Base-by-base conservation (phyloP, 2,329 filamentous ascomycete species). In the Teratosphaeriaceae sp. region DNA sequence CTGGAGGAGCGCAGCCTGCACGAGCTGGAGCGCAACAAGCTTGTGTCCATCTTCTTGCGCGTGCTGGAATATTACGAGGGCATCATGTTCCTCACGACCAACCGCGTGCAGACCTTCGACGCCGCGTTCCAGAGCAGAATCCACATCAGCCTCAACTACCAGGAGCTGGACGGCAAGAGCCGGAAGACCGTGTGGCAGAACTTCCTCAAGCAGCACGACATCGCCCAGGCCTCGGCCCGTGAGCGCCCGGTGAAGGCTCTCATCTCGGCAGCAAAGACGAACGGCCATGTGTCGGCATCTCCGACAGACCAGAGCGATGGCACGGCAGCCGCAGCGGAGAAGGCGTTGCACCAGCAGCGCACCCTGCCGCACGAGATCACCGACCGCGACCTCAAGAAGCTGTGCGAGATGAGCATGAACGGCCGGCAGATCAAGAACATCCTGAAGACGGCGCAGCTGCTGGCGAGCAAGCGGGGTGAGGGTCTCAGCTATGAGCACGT, bases 61-160 rank as follows among this genome's bases (percentile, higher is more conserved):
- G 54, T 60, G 12, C 52, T 69, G 11, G 55, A 64, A 45, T 62
- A 60, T 46, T 61, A 63, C 50, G 53, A 68, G 46, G 69, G 68
- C 6, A 68, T 71, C 37, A 58, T 72, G 26, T 67, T 73, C 45
- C 56, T 71, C 11, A 70, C 67, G 4, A 67, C 64, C 3, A 74
- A 74, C 27, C 38, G 45, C 3, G 45, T 45, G 18, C 23, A 40
- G 16, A 48, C 63, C 5, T 67, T 72, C 44, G 70, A 73, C 40
- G 50, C 58, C 2, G 70, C 69, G 3, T 71, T 74, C 39, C 64
- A 71, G 42, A 68, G 65, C 21, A 63, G 71, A 6, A 71, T 74
- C 26, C 70, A 68, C 46, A 62, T 71, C 43, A 40, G 39, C 36
- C 46, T 48, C 19, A 29, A 45, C 24, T 73, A 72, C 50, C 51